These are phyloP conservation scores for Oligophagozyma castellii DNA, from an alignment of 1,139 yeast species.

Conservation along the genomic window DNA sequence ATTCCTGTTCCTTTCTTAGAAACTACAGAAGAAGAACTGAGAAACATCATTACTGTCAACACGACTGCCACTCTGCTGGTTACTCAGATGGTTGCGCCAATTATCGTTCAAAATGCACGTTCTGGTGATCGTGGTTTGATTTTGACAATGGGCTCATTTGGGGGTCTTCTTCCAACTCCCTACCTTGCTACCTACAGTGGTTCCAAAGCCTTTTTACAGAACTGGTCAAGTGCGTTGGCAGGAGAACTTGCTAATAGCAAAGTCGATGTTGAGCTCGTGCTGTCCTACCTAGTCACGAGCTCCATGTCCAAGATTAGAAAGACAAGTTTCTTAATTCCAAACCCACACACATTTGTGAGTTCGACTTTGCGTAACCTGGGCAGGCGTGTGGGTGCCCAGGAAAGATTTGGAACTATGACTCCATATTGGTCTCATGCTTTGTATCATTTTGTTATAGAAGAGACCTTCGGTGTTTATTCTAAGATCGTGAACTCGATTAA, in stretches of 20 bases:
- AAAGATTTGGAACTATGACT: constrained; percentile 70
- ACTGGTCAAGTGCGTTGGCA: constrained; percentile 85
- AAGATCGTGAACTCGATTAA: constrained; percentile 55
- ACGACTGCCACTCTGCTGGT: constrained; percentile 72
- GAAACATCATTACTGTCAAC: constrained; percentile 72
- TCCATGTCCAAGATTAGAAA: constrained; percentile 90
- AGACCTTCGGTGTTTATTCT: constrained; percentile 71
- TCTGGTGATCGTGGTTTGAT: constrained; percentile 49
- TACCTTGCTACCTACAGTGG: constrained; percentile 90
- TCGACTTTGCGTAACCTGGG: constrained; percentile 60
- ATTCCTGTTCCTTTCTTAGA: constrained; percentile 90
- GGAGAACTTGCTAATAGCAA: constrained; percentile 59
- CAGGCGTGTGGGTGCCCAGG: constrained; percentile 86
- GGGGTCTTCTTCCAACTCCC: constrained; percentile 89
- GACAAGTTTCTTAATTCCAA: constrained; percentile 65
- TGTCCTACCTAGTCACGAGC: constrained; percentile 88
- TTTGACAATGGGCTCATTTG: constrained; percentile 93
- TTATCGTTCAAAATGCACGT: constrained; percentile 41
- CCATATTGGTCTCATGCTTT: constrained; percentile 94
- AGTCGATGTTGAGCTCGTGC: constrained; percentile 73
- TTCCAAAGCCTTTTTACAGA: constrained; percentile 86
- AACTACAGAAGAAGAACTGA: constrained; percentile 60
- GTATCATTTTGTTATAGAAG: constrained; percentile 74
- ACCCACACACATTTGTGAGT: constrained; percentile 63
- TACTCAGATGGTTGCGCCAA: constrained; percentile 65